Evolutionary conservation across 2,329 filamentous ascomycete genomes (phyloP).

Genomic region (Colletotrichum brevisporum): DNA sequence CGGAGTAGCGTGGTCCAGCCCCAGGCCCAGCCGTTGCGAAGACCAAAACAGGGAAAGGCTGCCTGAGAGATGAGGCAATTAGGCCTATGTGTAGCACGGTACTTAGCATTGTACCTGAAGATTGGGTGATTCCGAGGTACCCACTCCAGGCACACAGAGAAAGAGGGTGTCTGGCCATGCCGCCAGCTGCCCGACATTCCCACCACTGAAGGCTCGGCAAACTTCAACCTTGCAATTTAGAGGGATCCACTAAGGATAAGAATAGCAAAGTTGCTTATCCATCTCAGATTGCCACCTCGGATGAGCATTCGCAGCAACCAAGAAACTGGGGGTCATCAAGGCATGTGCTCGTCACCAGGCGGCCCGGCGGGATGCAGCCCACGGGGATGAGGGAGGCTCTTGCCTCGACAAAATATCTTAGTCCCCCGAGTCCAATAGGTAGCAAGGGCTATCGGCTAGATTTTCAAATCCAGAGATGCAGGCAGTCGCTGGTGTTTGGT

Average conservation of each 20-base stretch:
- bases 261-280: slow-evolving; percentile 26
- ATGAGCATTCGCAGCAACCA: not conserved
- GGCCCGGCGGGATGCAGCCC: no score
- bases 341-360: not conserved
- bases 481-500: no score
- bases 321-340: not conserved
- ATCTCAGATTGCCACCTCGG: slow-evolving; percentile 18
- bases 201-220: slow-evolving; percentile 23
- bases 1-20: slow-evolving; percentile 28
- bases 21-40: slow-evolving; percentile 37
- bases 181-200: slow-evolving; percentile 27
- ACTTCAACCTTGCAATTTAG: slow-evolving; percentile 17
- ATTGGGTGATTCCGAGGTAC: not conserved
- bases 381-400: no score
- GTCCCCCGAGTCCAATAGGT: no score
- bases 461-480: no score
- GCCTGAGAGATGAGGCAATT: slow-evolving; percentile 35
- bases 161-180: not conserved
- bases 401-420: no score
- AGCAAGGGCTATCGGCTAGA: no score
- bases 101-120: not conserved
- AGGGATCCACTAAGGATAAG: slow-evolving; percentile 27
- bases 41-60: slow-evolving; percentile 24
- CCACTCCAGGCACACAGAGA: not conserved
- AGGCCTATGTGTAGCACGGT: slow-evolving; percentile 14